These are phyloP conservation scores for Isabelozyma heimii DNA, from an alignment of 805 yeast species.

Conservation along the genomic window DNA sequence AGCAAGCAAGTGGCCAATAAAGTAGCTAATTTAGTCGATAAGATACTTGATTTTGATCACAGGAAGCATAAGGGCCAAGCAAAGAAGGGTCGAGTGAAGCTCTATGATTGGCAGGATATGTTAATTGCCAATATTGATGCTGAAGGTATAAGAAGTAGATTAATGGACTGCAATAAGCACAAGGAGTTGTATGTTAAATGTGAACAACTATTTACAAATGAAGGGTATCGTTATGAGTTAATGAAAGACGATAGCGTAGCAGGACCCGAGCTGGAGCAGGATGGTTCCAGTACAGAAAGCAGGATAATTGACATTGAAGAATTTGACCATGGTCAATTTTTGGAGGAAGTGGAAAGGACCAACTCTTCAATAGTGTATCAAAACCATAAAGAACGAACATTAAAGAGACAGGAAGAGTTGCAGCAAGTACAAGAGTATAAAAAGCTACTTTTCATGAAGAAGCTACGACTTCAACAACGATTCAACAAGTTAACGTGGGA, in stretches of 20 bases:
- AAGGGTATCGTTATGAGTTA: slow-evolving; percentile 25
- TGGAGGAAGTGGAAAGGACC: not conserved
- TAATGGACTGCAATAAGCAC: slow-evolving; percentile 6
- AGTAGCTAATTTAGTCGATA: slow-evolving; percentile 7
- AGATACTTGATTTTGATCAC: slow-evolving; percentile 1
- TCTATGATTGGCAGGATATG: slow-evolving; percentile 27
- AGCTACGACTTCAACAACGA: slow-evolving; percentile 1
- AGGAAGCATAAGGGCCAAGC: not conserved
- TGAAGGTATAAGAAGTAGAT: slow-evolving; percentile 8
- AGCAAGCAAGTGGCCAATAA: slow-evolving; percentile 7
- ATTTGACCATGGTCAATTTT: slow-evolving; percentile 1
- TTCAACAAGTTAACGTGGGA: not conserved
- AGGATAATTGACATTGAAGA: not conserved
- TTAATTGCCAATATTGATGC: slow-evolving; percentile 18
- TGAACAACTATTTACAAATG: slow-evolving; percentile 22
- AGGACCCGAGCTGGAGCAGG: not conserved
- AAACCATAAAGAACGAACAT: not conserved
- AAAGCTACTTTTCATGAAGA: not conserved
- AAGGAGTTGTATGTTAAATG: slow-evolving; percentile 18
- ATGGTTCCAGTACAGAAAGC: slow-evolving; percentile 6
- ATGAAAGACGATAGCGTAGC: slow-evolving; percentile 8
- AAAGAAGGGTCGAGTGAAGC: not conserved
- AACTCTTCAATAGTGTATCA: not conserved
- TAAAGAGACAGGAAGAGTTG: not conserved
- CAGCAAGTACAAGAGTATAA: not conserved